Conservation (phyloP, 2,329 filamentous ascomycete genomes). For the Neofusicoccum parvum region DNA sequence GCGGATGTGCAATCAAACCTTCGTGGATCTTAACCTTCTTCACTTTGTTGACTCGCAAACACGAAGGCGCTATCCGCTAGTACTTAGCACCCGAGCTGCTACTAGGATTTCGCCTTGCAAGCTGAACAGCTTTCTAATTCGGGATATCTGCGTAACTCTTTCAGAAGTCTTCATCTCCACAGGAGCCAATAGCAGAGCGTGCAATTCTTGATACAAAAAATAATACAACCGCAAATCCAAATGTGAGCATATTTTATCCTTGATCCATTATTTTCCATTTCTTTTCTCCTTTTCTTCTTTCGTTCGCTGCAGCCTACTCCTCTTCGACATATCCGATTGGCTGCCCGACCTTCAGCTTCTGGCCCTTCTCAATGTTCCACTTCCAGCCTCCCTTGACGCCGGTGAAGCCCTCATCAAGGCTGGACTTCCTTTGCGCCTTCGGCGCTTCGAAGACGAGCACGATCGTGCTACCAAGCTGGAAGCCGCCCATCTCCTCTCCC, state of each 20-base stretch:
- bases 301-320: constrained; percentile 2
- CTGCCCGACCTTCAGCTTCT: constrained; percentile 86
- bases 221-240: neutral
- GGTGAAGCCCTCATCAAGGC: constrained; percentile 60
- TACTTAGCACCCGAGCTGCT: too few relatives aligned
- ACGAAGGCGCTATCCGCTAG: neutral
- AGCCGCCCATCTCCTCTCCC: constrained; percentile 97
- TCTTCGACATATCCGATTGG: constrained; percentile 75
- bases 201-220: neutral
- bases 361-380: constrained; percentile 86
- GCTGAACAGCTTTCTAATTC: neutral
- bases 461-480: constrained; percentile 91
- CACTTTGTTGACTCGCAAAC: neutral
- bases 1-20: neutral
- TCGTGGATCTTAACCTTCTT: neutral
- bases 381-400: constrained; percentile 68
- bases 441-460: constrained; percentile 97
- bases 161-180: neutral
- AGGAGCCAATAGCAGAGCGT: neutral
- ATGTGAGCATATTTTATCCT: neutral
- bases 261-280: neutral
- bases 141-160: neutral
- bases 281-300: neutral
- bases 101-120: neutral
- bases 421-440: constrained; percentile 53